A percentile compares a stretch with the other conserved stretches of the same genome.
phyloP scores from a whole-genome alignment of 2,329 filamentous ascomycete genomes.

The Alternaria ethzedia region DNA sequence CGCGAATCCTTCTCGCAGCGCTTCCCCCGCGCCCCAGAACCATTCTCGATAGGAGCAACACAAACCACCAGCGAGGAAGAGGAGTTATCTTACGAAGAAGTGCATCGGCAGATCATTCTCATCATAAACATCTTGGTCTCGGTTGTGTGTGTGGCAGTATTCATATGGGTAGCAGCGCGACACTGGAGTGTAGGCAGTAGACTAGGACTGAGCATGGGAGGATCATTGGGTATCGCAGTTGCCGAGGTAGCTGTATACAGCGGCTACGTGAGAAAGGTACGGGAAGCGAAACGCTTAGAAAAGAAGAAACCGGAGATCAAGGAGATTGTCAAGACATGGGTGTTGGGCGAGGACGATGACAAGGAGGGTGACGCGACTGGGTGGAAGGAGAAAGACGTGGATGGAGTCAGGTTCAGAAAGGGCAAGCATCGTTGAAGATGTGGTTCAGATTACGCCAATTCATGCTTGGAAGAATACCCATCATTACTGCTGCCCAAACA shows the following conservation, averaged over 20 bases:
- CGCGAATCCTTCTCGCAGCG: conserved; percentile 66
- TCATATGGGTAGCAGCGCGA: conserved; percentile 77
- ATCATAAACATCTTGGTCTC: conserved; percentile 91
- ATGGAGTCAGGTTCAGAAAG: conserved; percentile 50
- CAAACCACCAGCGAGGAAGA: conserved; percentile 59
- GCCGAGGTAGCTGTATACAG: conserved; percentile 80
- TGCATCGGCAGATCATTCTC: conserved; percentile 81
- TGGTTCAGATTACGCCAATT: conserved; percentile 10
- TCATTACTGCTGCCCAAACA: neutral
- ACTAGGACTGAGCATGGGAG: conserved; percentile 73
- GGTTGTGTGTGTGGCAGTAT: conserved; percentile 77
- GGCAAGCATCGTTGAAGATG: conserved; percentile 51
- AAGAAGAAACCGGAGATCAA: conserved; percentile 68
- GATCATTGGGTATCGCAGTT: conserved; percentile 71
- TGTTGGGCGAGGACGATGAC: conserved; percentile 50
- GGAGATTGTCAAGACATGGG: conserved; percentile 75
- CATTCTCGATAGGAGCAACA: conserved; percentile 52
- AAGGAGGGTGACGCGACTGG: conserved; percentile 13
- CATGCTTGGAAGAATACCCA: conserved; percentile 3
- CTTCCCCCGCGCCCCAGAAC: conserved; percentile 60
- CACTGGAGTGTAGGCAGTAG: conserved; percentile 77
- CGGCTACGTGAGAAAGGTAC: conserved; percentile 74
- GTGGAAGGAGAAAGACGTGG: conserved; percentile 34
- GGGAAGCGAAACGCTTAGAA: conserved; percentile 70
- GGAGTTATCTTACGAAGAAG: conserved; percentile 71